Evolutionary conservation across 495 filamentous ascomycete species (phyloP), one percentile per base, ranked within the genome.

Genomic region (Acidomyces sp.): DNA sequence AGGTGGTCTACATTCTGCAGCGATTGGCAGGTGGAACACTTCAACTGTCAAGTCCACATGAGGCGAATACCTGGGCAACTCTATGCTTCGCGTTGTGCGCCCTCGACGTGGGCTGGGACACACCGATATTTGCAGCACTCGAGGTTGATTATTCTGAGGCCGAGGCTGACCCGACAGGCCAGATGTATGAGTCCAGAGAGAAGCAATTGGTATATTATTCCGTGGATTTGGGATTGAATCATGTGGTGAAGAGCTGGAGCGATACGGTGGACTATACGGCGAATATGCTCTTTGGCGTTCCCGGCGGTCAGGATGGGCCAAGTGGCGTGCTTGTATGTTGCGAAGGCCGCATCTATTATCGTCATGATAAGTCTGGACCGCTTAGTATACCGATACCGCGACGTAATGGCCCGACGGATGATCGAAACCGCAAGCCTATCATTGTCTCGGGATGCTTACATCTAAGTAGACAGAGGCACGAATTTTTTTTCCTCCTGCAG

Each of bases 1-100:
- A 96, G 65, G 81, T 99, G 51, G 92, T 96, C 55, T 99, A 96
- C 62, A 88, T 96, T 55, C 70, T 99, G 39, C 95, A 95, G 64
- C 80, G 92, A 27, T 93, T 94, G 62, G 73, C 85, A 26, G 83
- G 93, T 62, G 85, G 83, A 23, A 85, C 93, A 57, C 71, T 96
- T 54, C 90, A 85, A 19, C 96, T 96, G 27, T 99, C 92, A 4
- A 95, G 87, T 12, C 88, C 92, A 1, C 66, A 96, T n/a, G 92
- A 96, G 62, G 92, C 92, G 4, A 90, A 96, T 62, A 92, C 86
- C 59, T 75, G 85, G n/a, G 86, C 93, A 39, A 90, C 84, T 1
- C 58, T 96, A 37, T 85, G 95, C 12, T 85, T 93, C 45, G 82
- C 82, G 6, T 61, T 96, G 49, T 77, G 78, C 7, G 82, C 81